Evolutionary conservation across 2,329 filamentous ascomycete species (phyloP).

Genomic region (Aspergillus phoenicis): DNA sequence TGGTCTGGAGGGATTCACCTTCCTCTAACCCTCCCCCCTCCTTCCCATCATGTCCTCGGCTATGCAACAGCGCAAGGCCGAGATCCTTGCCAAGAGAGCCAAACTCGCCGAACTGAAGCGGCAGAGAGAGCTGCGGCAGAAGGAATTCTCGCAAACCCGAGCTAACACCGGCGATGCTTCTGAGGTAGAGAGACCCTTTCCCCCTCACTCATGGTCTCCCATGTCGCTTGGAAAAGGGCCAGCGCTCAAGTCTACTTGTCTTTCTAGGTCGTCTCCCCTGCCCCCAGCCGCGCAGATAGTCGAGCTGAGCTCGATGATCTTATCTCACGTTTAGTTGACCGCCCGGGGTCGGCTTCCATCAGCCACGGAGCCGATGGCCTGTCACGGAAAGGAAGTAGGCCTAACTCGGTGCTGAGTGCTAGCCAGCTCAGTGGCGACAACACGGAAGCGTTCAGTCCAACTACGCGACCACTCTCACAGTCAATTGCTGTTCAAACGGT

Average conservation of each 20-base stretch:
- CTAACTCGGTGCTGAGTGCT: slow-evolving; percentile 82
- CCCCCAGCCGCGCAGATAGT: slow-evolving; percentile 65
- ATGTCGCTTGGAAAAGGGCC: neutral
- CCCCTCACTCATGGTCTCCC: neutral
- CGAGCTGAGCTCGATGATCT: slow-evolving; percentile 78
- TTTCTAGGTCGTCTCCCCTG: slow-evolving; percentile 66
- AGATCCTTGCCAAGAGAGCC: slow-evolving; percentile 94
- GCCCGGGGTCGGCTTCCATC: slow-evolving; percentile 67
- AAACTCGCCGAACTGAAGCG: slow-evolving; percentile 95
- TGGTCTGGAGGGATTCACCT: slow-evolving; percentile 7
- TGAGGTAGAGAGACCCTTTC: slow-evolving; percentile 60
- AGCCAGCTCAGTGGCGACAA: slow-evolving; percentile 77
- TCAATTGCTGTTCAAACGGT: slow-evolving; percentile 67
- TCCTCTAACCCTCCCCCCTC: slow-evolving; percentile 17
- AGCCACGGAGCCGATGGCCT: slow-evolving; percentile 53
- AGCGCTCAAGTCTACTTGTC: slow-evolving; percentile 15
- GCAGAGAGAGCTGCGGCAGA: slow-evolving; percentile 81
- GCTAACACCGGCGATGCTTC: slow-evolving; percentile 67
- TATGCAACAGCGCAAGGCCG: slow-evolving; percentile 78
- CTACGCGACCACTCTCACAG: slow-evolving; percentile 45
- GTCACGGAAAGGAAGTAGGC: slow-evolving; percentile 65
- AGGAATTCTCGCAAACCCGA: slow-evolving; percentile 70
- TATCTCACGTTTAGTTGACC: slow-evolving; percentile 81
- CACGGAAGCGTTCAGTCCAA: slow-evolving; percentile 41
- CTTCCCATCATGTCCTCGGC: slow-evolving; percentile 34